phyloP scores from a whole-genome alignment of 768 basidiomycete species.

The Mycena albidolilacea region DNA sequence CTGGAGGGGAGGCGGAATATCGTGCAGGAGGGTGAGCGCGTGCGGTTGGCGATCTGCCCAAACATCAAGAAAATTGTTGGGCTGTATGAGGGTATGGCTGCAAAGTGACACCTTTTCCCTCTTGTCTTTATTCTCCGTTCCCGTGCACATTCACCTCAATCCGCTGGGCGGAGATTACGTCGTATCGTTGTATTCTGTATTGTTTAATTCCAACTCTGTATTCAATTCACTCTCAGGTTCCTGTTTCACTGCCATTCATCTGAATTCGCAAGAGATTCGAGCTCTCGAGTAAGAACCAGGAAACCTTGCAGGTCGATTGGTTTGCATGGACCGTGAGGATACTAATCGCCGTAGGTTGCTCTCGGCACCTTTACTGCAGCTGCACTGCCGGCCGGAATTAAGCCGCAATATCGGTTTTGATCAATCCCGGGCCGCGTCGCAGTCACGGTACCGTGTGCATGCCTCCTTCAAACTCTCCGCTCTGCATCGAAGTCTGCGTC shows the following conservation, averaged over 20 bases:
- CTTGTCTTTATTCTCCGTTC: neutral
- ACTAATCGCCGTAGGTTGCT: too few relatives aligned
- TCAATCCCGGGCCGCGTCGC: too few relatives aligned
- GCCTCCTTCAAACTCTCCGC: neutral
- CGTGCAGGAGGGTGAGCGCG: slow-evolving; percentile 73
- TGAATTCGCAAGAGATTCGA: too few relatives aligned
- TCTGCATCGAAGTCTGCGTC: slow-evolving; percentile 75
- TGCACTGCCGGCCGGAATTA: too few relatives aligned
- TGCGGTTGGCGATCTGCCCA: slow-evolving; percentile 79
- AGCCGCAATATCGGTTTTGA: too few relatives aligned
- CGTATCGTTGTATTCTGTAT: neutral
- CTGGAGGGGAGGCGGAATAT: slow-evolving; percentile 65
- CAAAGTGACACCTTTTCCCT: slow-evolving; percentile 19
- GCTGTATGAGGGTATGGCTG: slow-evolving; percentile 67
- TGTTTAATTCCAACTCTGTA: too few relatives aligned
- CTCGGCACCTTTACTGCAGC: too few relatives aligned
- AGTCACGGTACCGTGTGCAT: slow-evolving; percentile 20
- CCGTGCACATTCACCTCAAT: neutral
- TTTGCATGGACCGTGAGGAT: too few relatives aligned
- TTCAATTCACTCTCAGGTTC: too few relatives aligned
- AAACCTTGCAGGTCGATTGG: too few relatives aligned
- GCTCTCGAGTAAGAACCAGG: too few relatives aligned
- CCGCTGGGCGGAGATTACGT: neutral
- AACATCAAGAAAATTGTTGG: slow-evolving; percentile 69
- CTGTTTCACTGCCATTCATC: too few relatives aligned